These are phyloP conservation scores for Fusarium sp. DNA, from an alignment of 2,329 filamentous ascomycete genomes.

Conservation along the genomic window DNA sequence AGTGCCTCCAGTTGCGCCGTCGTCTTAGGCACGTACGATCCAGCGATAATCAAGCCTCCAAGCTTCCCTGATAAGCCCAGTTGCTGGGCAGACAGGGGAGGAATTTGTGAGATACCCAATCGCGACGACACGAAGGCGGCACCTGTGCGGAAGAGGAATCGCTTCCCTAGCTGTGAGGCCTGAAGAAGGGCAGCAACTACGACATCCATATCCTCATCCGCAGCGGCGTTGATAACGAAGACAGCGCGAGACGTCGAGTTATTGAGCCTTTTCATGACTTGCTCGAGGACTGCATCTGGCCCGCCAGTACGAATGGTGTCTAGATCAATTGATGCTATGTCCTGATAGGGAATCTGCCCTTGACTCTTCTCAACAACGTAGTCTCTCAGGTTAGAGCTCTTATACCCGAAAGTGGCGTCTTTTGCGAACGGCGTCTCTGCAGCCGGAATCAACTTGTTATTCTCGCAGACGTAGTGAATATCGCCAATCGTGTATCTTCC, in stretches of 20 bases:
- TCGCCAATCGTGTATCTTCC: conserved; percentile 67
- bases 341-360: conserved; percentile 53
- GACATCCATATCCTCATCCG: conserved; percentile 66
- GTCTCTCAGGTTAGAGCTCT: conserved; percentile 57
- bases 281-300: conserved; percentile 54
- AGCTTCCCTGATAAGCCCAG: conserved; percentile 53
- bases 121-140: conserved; percentile 59
- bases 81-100: conserved; percentile 60
- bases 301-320: conserved; percentile 62
- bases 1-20: conserved; percentile 64
- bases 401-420: conserved; percentile 69
- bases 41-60: conserved; percentile 66
- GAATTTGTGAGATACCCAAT: conserved; percentile 62
- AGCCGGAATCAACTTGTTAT: conserved; percentile 54
- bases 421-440: conserved; percentile 66
- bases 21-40: conserved; percentile 69
- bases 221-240: conserved; percentile 64
- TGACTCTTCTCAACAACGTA: conserved; percentile 66
- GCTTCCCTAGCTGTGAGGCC: conserved; percentile 46
- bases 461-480: conserved; percentile 69
- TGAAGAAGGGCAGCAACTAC: conserved; percentile 62
- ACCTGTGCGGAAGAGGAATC: conserved; percentile 54
- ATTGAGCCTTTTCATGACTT: conserved; percentile 45
- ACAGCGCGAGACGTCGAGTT: conserved; percentile 51
- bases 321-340: conserved; percentile 58